Conservation (phyloP, 352 stramenopile species). For the Pythium apleroticum region DNA sequence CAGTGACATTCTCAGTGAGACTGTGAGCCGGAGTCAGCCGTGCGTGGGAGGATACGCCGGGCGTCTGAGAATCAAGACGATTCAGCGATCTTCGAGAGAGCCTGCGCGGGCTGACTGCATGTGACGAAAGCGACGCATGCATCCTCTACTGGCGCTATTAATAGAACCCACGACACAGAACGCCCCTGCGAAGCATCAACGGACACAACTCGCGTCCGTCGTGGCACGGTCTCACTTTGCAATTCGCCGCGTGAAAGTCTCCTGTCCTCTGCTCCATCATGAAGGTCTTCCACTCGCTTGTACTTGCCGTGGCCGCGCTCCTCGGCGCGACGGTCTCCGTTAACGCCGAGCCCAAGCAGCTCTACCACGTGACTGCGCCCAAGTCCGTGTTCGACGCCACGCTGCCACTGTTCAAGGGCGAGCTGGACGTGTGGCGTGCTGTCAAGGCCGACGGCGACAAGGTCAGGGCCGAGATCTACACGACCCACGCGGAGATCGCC, state of each 20-base stretch:
- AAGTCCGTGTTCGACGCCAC: constrained; percentile 24
- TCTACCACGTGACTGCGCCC: constrained; percentile 29
- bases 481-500: constrained; percentile 8
- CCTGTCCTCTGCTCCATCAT: constrained; percentile 1
- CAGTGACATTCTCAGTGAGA: no score
- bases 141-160: not conserved
- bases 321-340: constrained; percentile 5
- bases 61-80: not conserved
- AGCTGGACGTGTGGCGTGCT: constrained; percentile 23
- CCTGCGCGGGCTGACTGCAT: not conserved
- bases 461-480: constrained; percentile 26
- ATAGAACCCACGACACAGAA: not conserved
- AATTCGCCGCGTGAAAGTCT: not conserved
- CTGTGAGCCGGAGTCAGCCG: no score
- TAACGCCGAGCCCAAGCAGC: constrained; percentile 25
- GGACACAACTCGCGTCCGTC: not conserved
- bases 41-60: not conserved
- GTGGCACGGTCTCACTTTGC: not conserved
- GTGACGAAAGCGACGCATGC: not conserved
- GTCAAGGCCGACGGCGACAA: not conserved
- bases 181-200: not conserved
- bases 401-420: constrained; percentile 6
- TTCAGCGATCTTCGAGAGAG: not conserved
- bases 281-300: constrained; percentile 25
- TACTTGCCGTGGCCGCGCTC: constrained; percentile 7